Conservation (phyloP, 1,284 basidiomycete genomes). For the Leucoagaricus sp. region DNA sequence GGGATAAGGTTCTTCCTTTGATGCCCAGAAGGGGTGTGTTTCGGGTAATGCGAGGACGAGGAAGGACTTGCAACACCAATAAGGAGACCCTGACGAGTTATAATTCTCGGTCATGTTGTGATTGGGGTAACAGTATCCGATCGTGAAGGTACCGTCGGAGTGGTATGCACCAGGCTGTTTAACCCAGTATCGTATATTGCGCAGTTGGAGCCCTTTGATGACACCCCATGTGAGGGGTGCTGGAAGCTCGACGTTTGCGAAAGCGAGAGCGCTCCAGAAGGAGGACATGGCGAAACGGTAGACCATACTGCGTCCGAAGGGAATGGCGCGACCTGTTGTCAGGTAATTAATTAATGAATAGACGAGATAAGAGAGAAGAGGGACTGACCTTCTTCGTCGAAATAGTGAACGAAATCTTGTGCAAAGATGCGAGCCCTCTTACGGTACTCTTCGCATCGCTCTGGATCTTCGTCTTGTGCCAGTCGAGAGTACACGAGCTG, state of each 20-base stretch:
- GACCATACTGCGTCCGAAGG: conserved; percentile 76
- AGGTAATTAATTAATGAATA: too few species aligned
- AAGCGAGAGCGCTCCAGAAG: conserved; percentile 75
- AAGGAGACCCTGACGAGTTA: conserved; percentile 80
- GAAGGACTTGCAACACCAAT: conserved; percentile 84
- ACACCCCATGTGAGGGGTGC: conserved; percentile 74
- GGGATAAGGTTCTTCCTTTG: conserved; percentile 65
- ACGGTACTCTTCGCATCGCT: conserved; percentile 63
- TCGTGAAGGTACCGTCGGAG: conserved; percentile 70
- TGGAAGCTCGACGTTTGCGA: conserved; percentile 68
- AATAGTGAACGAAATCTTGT: conserved; percentile 74
- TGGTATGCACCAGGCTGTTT: conserved; percentile 61
- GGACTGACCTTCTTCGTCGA: conserved; percentile 63
- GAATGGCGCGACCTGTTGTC: conserved; percentile 67
- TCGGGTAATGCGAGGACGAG: conserved; percentile 64
- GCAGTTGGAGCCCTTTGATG: conserved; percentile 71
- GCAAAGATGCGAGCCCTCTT: conserved; percentile 66
- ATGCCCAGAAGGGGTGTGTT: conserved; percentile 72
- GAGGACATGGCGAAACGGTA: conserved; percentile 81
- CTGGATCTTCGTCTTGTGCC: conserved; percentile 61
- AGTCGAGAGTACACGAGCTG: conserved; percentile 75
- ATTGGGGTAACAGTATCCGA: conserved; percentile 75
- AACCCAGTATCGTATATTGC: conserved; percentile 74
- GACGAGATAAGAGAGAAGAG: background rate
- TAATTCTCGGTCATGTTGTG: conserved; percentile 80